Evolutionary conservation across 106 monocot species (phyloP).

Genomic region (Posidonia australis): DNA sequence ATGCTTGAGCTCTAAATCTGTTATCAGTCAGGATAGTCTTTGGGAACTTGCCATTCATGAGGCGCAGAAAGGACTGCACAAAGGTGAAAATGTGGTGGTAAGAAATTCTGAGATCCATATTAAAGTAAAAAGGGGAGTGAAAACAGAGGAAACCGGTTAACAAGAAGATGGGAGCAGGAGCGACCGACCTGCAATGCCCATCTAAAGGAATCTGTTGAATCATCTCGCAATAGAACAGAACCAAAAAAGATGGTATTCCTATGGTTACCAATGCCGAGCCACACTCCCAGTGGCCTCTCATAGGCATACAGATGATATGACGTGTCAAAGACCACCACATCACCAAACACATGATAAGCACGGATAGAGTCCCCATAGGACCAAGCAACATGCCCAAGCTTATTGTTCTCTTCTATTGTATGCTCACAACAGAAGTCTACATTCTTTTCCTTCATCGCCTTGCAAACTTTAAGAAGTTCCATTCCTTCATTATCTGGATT

Average conservation of each 20-base stretch:
- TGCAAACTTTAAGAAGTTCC: conserved; percentile 62
- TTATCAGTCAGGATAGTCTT: conserved; percentile 59
- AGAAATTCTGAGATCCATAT: neutral
- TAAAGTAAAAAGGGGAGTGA: neutral
- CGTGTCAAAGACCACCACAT: conserved; percentile 66
- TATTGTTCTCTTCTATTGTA: conserved; percentile 37
- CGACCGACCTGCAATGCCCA: conserved; percentile 70
- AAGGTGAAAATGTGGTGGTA: neutral
- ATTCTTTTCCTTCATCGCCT: conserved; percentile 63
- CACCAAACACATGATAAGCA: conserved; percentile 61
- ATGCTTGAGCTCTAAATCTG: conserved; percentile 54
- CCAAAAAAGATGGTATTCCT: conserved; percentile 62
- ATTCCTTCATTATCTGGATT: conserved; percentile 55
- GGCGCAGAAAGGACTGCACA: conserved; percentile 51
- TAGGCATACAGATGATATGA: conserved; percentile 42
- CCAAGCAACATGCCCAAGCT: conserved; percentile 69
- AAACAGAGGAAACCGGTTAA: too few species aligned
- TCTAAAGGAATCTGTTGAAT: conserved; percentile 35
- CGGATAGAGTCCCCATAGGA: conserved; percentile 56
- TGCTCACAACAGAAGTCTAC: conserved; percentile 66
- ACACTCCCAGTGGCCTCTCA: conserved; percentile 45
- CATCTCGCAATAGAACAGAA: conserved; percentile 63
- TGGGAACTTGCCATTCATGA: conserved; percentile 62
- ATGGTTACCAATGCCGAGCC: conserved; percentile 77
- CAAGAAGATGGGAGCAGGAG: neutral